Evolutionary conservation across 1,284 basidiomycete species (phyloP), one percentile per base, ranked within the genome.

Genomic region (Ceratobasidium sp.): DNA sequence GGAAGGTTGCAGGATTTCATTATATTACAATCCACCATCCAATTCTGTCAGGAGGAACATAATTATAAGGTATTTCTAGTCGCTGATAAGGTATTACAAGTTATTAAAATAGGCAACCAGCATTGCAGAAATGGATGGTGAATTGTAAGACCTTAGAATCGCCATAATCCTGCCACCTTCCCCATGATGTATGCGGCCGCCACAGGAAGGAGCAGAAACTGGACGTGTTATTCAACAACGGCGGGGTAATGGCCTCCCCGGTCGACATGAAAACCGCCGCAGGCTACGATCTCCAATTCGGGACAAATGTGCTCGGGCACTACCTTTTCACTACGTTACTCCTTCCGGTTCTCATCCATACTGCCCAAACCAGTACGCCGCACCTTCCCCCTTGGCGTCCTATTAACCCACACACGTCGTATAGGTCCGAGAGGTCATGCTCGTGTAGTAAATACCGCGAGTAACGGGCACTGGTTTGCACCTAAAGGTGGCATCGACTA

Each of bases 241-340:
- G 84, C 84, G 90, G 89, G 5, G 84, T 92, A 11, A 88, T 87
- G 87, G 78, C 80, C 0, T 81, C 83, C 2, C 85, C 87, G 0
- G 76, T 83, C 8, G 83, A 85, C 3, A 74, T 80, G 69, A 75
- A 84, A 48, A 89, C 88, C 0, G 80, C 81, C 24, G 85, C 90
- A 74, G 87, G 86, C 3, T 86, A 85, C 76, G 86, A 88, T 54
- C 78, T 89, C 5, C 88, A 89, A 77, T 89, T 88, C 72, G 89
- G 88, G 0, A 88, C 87, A 14, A 90, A 90, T 78, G 84, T 85
- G 39, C 79, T 89, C 31, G 86, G 85, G 77, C 86, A 85, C 80
- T 86, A 84, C 77, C 84, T 84, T 61, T 82, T 89, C 48, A 87
- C 87, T 16, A 81, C 82, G 29, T 81, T 84, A 11, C 85, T 90